Conservation (phyloP, 495 filamentous ascomycete genomes). For the Hypoxylon intermedium region DNA sequence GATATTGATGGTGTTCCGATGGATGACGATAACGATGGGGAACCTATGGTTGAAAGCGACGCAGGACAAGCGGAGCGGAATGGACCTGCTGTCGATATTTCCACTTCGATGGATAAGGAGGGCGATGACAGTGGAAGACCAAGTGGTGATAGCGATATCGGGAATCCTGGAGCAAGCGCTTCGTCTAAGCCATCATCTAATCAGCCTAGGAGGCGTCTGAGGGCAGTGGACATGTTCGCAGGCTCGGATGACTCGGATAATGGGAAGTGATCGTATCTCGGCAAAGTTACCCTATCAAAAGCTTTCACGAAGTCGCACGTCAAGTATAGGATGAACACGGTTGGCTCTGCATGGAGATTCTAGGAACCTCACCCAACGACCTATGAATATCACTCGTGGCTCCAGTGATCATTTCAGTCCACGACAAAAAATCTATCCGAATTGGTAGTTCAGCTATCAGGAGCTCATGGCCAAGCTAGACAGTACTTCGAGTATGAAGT, state of each 20-base stretch:
- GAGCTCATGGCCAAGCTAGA: no score
- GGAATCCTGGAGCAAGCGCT: not conserved
- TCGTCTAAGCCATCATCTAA: slow-evolving; percentile 9
- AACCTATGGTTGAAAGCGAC: slow-evolving; percentile 45
- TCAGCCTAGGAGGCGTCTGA: slow-evolving; percentile 66
- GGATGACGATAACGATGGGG: slow-evolving; percentile 51
- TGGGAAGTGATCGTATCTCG: slow-evolving; percentile 31
- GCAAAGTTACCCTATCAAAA: not conserved
- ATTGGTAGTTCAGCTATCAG: no score
- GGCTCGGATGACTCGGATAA: slow-evolving; percentile 58
- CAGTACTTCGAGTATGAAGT: no score
- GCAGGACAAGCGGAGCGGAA: slow-evolving; percentile 45
- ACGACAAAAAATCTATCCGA: no score
- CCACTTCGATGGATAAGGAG: slow-evolving; percentile 26
- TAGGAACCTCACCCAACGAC: no score
- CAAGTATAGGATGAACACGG: no score
- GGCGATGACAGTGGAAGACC: slow-evolving; percentile 43
- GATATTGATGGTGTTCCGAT: slow-evolving; percentile 59
- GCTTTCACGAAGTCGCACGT: no score
- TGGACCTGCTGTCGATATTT: slow-evolving; percentile 21
- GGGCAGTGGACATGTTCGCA: slow-evolving; percentile 95
- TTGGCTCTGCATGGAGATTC: no score
- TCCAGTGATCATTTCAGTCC: no score
- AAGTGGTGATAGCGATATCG: slow-evolving; percentile 32
- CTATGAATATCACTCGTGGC: no score